phyloP scores from a whole-genome alignment of 352 stramenopile species.

The Pythium insidiosum region DNA sequence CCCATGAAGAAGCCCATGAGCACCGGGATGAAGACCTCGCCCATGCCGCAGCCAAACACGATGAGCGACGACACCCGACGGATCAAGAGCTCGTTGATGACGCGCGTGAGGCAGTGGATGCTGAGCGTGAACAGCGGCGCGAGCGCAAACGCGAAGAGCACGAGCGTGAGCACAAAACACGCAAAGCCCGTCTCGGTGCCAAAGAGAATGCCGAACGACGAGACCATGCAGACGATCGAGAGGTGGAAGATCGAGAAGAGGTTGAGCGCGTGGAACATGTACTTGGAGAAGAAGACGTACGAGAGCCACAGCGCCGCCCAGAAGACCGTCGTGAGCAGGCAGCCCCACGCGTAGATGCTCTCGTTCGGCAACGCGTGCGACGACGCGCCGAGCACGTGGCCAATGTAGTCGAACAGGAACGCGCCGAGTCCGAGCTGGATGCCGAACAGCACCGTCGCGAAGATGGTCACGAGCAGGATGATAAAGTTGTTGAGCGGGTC shows the following conservation, averaged over 20 bases:
- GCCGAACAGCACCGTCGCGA: conserved; percentile 64
- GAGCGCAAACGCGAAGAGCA: conserved; percentile 55
- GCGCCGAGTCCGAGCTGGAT: conserved; percentile 68
- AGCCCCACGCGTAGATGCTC: conserved; percentile 42
- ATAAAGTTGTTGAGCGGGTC: conserved; percentile 80
- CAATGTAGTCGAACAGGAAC: conserved; percentile 79
- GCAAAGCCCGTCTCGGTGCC: conserved; percentile 40
- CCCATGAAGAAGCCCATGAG: conserved; percentile 87
- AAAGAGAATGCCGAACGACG: conserved; percentile 64
- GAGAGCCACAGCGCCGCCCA: conserved; percentile 63
- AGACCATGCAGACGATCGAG: conserved; percentile 49
- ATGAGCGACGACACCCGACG: conserved; percentile 75
- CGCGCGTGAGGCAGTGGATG: conserved; percentile 75
- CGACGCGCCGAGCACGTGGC: conserved; percentile 31
- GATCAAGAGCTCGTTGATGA: conserved; percentile 77
- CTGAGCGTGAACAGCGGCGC: conserved; percentile 76
- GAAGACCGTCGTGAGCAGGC: conserved; percentile 64
- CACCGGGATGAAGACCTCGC: conserved; percentile 75
- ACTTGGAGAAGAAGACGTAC: conserved; percentile 67
- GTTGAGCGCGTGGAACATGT: conserved; percentile 71
- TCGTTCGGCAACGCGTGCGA: conserved; percentile 13
- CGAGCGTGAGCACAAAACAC: conserved; percentile 42
- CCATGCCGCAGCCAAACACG: conserved; percentile 78
- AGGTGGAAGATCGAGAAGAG: conserved; percentile 73
- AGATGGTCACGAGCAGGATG: conserved; percentile 78